Evolutionary conservation across 2,329 filamentous ascomycete genomes (phyloP).

Genomic region (Tothia fuscella): DNA sequence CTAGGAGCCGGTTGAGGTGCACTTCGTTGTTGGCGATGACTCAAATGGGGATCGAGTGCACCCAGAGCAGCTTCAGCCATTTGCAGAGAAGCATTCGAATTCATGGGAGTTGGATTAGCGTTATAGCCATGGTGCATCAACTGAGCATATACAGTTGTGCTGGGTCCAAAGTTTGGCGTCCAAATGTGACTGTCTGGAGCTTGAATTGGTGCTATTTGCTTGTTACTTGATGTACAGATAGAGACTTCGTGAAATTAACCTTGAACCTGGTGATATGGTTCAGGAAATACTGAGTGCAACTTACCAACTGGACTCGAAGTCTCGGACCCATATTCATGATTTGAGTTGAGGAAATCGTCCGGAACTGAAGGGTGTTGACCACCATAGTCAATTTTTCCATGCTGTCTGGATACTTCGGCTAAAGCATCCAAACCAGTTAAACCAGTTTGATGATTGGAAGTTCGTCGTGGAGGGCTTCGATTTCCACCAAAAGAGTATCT

Average conservation of each 20-base stretch:
- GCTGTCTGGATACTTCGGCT: conserved; percentile 73
- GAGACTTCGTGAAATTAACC: too few relatives aligned
- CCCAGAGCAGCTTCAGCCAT: conserved; percentile 1
- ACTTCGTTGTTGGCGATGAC: too few relatives aligned
- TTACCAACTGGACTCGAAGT: not conserved
- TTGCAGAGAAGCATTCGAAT: not conserved
- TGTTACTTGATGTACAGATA: too few relatives aligned
- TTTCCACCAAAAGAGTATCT: too few relatives aligned
- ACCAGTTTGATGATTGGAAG: too few relatives aligned
- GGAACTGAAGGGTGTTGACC: conserved; percentile 40
- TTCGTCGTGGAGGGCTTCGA: too few relatives aligned
- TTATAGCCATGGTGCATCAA: not conserved
- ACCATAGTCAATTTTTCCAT: conserved; percentile 45
- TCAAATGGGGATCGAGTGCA: not conserved
- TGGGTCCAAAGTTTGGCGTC: too few relatives aligned
- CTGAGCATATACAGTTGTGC: not conserved
- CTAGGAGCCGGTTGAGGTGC: not conserved
- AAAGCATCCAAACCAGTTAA: conserved; percentile 75
- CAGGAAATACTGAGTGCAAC: not conserved
- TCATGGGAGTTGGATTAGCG: not conserved
- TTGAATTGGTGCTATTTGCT: too few relatives aligned
- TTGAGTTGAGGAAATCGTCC: not conserved
- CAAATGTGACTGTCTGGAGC: too few relatives aligned
- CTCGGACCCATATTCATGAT: not conserved
- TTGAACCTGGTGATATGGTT: too few relatives aligned